Percentiles rank a stretch among this genome's conserved stretches.
Evolutionary conservation across 2,329 filamentous ascomycete species (phyloP).

Genomic region (Nakataea oryzae): DNA sequence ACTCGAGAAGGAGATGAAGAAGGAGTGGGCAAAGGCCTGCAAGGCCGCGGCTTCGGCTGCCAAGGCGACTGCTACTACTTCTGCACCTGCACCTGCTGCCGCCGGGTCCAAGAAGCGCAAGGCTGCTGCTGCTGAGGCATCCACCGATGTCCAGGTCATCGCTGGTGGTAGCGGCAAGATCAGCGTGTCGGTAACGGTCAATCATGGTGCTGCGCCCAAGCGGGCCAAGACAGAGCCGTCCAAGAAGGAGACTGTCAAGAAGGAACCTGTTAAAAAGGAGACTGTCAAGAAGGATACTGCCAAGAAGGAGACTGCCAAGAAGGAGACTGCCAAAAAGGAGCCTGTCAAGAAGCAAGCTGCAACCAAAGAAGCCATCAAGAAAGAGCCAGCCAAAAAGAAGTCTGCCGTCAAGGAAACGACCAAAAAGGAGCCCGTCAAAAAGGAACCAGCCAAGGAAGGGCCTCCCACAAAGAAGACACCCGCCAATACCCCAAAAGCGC

Average conservation of each 20-base stretch:
- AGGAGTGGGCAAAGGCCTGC: slow-evolving; percentile 35
- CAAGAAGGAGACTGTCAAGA: background rate
- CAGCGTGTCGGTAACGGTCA: background rate
- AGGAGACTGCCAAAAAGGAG: background rate
- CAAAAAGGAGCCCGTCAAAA: background rate
- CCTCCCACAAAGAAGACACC: background rate
- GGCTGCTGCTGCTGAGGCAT: background rate
- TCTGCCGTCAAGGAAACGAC: background rate
- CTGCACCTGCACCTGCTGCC: background rate
- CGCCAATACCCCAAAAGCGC: background rate
- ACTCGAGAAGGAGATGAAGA: slow-evolving; percentile 45
- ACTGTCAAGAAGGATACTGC: too few relatives aligned
- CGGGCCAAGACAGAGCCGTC: background rate
- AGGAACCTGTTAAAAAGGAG: too few relatives aligned
- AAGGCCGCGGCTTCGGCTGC: background rate
- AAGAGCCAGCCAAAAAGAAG: background rate
- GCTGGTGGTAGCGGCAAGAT: background rate
- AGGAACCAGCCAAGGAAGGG: too few relatives aligned
- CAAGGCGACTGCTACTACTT: background rate
- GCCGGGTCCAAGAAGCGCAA: background rate
- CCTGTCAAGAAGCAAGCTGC: too few relatives aligned
- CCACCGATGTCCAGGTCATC: background rate
- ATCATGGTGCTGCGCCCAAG: background rate
- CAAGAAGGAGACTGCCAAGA: background rate
- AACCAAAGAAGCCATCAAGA: background rate